Percentiles rank a stretch among this genome's conserved stretches.
Evolutionary conservation across 2,329 filamentous ascomycete species (phyloP).

Genomic region (Monosporascus sp.): DNA sequence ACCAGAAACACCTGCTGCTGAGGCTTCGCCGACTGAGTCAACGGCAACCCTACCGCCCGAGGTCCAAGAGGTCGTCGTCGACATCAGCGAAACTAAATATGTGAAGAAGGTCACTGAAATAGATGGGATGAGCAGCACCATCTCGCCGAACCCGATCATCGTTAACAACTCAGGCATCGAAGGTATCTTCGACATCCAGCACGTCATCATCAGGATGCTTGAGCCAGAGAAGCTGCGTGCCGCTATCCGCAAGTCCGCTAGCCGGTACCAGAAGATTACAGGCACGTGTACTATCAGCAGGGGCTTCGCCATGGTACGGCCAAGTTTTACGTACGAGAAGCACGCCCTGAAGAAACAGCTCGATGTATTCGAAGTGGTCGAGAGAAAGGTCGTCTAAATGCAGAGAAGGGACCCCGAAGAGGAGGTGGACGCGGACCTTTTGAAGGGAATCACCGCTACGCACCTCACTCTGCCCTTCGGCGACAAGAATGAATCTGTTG

Average conservation of each 20-base stretch:
- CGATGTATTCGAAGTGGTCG: slow-evolving; percentile 22
- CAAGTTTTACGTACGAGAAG: slow-evolving; percentile 24
- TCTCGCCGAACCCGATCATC: slow-evolving; percentile 27
- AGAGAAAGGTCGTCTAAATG: slow-evolving; percentile 17
- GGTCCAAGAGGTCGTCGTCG: slow-evolving; percentile 6
- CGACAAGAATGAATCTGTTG: background rate
- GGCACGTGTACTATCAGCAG: slow-evolving; percentile 27
- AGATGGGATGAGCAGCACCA: slow-evolving; percentile 17
- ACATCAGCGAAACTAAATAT: slow-evolving; percentile 6
- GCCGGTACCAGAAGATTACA: slow-evolving; percentile 19
- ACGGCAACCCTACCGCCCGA: slow-evolving; percentile 2
- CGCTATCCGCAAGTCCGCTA: slow-evolving; percentile 19
- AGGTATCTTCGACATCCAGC: slow-evolving; percentile 30
- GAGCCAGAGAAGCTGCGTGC: slow-evolving; percentile 17
- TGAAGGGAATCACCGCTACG: background rate
- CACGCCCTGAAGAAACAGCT: slow-evolving; percentile 22
- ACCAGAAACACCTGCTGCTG: background rate
- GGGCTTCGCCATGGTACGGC: slow-evolving; percentile 21
- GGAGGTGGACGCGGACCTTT: slow-evolving; percentile 7
- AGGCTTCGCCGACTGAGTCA: no score
- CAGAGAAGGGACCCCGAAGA: slow-evolving; percentile 9
- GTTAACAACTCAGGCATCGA: slow-evolving; percentile 14
- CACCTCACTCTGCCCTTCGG: no score
- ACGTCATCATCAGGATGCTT: slow-evolving; percentile 38
- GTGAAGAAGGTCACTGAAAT: background rate